phyloP scores from a whole-genome alignment of 495 filamentous ascomycete genomes.

The Neurospora sp. region DNA sequence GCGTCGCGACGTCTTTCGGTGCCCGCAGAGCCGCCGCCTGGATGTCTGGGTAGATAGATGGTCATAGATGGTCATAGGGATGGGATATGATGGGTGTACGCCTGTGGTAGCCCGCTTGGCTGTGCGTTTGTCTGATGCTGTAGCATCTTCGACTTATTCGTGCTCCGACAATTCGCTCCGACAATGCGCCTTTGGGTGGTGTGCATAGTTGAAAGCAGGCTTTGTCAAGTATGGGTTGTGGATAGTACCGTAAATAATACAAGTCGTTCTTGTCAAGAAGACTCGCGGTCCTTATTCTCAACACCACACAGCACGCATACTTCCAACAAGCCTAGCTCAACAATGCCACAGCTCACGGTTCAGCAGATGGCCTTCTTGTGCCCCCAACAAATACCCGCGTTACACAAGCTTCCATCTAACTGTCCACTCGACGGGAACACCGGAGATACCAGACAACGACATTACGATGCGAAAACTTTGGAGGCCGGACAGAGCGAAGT shows the following conservation, averaged over 20 bases:
- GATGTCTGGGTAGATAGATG: conserved; percentile 66
- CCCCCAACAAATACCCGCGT: neutral
- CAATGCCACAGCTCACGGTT: neutral
- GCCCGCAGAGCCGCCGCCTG: conserved; percentile 75
- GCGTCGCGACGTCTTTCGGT: conserved; percentile 78
- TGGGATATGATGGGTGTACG: neutral
- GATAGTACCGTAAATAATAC: neutral
- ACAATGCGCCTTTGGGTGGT: neutral
- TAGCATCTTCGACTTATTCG: neutral
- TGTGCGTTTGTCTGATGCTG: neutral
- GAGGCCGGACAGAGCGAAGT: neutral
- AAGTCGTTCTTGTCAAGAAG: neutral
- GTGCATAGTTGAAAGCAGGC: neutral
- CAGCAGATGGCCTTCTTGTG: neutral
- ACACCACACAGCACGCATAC: neutral
- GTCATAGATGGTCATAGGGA: neutral
- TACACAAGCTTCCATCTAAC: neutral
- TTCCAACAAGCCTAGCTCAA: neutral
- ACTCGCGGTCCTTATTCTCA: neutral
- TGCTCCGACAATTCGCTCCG: neutral
- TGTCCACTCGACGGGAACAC: neutral
- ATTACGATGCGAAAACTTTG: neutral
- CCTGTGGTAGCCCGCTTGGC: neutral
- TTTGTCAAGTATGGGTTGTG: neutral
- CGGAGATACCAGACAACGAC: neutral